These are phyloP conservation scores for Ajuga chamaepitys DNA, from an alignment of 257 asterid genomes.

Conservation along the genomic window DNA sequence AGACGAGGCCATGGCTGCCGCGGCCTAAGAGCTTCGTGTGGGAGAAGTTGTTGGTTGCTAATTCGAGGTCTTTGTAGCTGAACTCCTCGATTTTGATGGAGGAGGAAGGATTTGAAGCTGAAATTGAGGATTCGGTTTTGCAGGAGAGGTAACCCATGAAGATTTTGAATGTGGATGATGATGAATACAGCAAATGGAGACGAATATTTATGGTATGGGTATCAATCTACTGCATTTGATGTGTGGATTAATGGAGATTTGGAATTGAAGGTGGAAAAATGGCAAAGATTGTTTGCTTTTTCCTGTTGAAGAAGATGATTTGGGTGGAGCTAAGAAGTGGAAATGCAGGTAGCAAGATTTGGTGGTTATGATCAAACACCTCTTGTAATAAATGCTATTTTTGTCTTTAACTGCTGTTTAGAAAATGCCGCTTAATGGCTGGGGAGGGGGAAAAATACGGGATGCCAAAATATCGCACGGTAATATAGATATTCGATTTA, in stretches of 20 bases:
- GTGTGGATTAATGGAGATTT: not conserved
- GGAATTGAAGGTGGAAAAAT: not conserved
- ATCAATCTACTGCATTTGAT: not conserved
- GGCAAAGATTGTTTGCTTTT: not conserved
- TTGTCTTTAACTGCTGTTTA: too few species aligned
- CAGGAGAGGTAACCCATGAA: conserved; percentile 85
- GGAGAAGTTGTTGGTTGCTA: conserved; percentile 76
- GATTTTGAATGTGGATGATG: not conserved
- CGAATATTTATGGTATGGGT: not conserved
- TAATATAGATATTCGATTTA: too few species aligned
- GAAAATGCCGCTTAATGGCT: too few species aligned
- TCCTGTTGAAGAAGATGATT: not conserved
- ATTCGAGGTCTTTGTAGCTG: conserved; percentile 56
- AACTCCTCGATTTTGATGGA: conserved; percentile 56
- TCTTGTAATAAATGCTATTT: not conserved
- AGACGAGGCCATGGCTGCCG: conserved; percentile 87
- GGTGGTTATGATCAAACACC: not conserved
- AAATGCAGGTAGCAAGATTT: not conserved
- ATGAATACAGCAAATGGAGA: not conserved
- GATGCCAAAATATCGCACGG: too few species aligned
- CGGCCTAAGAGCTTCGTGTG: conserved; percentile 58
- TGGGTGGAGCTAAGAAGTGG: not conserved
- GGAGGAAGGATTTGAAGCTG: conserved; percentile 37
- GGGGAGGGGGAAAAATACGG: too few species aligned
- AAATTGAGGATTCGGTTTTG: conserved; percentile 51